Evolutionary conservation across 2,329 filamentous ascomycete species (phyloP), one percentile per base, ranked within the genome.

Genomic region (Gliomastix tumulicola): DNA sequence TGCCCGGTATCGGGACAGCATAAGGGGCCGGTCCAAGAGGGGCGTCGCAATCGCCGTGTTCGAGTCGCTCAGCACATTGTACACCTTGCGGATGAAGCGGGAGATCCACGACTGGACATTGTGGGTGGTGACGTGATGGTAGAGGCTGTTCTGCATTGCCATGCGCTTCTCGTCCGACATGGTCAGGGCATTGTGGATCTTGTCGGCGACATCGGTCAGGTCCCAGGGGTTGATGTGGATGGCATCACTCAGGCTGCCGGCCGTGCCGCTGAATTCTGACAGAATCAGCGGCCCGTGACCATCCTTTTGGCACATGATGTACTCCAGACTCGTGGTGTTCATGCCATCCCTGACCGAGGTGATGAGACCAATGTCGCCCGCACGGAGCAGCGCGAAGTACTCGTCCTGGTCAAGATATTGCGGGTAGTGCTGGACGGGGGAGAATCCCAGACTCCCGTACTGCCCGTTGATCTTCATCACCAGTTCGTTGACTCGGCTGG

Each of bases 221-320:
- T 96, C 88, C 88, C 89, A 97, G 2, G 90, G 90, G 62, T 97
- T 97, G 68, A 97, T 95, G 60, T 94, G 88, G 43, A 95, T 88
- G 21, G 90, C 90, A 51, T 85, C 84, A 43, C 77, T 76, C 25
- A 97, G 72, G 38, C 82, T 92, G 37, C 86, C 86, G 21, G 90
- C 88, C 1, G 90, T 96, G 40, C 90, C 90, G 44, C 89, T 96
- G 60, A 97, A 97, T 59, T 97, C 90, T 12, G 92, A 97, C 18
- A 97, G 76, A 46, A 97, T 96, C 32, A 97, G 68, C 3, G 89
- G 90, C 1, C 89, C 86, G 48, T 89, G 80, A 39, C 81, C 82
- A 44, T 92, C 83, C 51, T 87, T 84, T 61, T 97, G 90, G 58
- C 88, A 94, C 40, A 95, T 76, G 39, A 97, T 81, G 56, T 96